Conservation (phyloP, 1,284 basidiomycete genomes). For the Cutaneotrichosporon mucoides region DNA sequence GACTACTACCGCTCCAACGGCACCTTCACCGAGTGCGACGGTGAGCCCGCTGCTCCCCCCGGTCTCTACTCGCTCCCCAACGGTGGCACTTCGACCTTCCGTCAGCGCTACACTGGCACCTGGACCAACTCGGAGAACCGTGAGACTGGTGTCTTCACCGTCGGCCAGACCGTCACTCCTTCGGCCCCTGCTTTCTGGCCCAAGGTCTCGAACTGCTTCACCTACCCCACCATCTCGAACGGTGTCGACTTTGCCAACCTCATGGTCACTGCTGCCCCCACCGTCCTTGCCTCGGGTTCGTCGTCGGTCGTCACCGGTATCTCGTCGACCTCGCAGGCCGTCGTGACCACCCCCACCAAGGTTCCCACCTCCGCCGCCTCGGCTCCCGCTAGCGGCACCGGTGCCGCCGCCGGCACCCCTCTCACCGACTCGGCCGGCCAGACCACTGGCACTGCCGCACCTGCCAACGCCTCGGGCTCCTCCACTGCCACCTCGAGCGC, state of each 20-base stretch:
- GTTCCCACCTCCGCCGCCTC: background rate
- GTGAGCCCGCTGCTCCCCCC: conserved; percentile 46
- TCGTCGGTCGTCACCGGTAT: conserved; percentile 19
- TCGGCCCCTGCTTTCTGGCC: conserved; percentile 40
- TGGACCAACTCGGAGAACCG: conserved; percentile 22
- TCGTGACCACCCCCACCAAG: conserved; percentile 13
- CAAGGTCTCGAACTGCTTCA: conserved; percentile 45
- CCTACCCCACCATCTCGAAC: conserved; percentile 47
- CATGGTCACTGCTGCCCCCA: conserved; percentile 34
- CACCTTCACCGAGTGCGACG: conserved; percentile 50
- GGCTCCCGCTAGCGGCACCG: too few relatives aligned
- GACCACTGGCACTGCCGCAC: conserved; percentile 8
- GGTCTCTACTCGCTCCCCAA: conserved; percentile 44
- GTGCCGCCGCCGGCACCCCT: conserved; percentile 1
- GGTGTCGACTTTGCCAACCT: conserved; percentile 38
- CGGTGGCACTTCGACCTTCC: conserved; percentile 47
- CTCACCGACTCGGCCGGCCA: conserved; percentile 13
- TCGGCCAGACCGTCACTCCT: conserved; percentile 42
- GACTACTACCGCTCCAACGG: conserved; percentile 41
- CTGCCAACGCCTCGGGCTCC: too few relatives aligned
- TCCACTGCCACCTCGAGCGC: conserved; percentile 8
- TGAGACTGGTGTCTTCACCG: conserved; percentile 25
- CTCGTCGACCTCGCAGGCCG: conserved; percentile 25
- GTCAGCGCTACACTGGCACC: conserved; percentile 49
- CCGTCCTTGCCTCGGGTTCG: conserved; percentile 24